Evolutionary conservation across 2,329 filamentous ascomycete genomes (phyloP).

Genomic region (Fusarium xyrophilum): DNA sequence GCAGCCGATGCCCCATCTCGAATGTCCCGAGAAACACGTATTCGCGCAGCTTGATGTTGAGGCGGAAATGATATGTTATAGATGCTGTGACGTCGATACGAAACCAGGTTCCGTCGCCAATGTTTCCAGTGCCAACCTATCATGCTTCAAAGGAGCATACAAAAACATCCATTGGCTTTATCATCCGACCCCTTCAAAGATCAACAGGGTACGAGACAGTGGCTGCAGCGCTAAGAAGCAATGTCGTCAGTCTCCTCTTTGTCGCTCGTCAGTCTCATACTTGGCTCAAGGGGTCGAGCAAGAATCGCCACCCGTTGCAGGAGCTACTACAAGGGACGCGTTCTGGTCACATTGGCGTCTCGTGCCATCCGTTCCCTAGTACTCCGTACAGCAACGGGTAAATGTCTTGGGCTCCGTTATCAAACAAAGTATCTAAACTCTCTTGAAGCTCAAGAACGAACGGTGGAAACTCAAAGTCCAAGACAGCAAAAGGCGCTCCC

Average conservation of each 20-base stretch:
- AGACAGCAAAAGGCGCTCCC: slow-evolving; percentile 16
- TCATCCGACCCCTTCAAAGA: not conserved
- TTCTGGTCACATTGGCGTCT: slow-evolving; percentile 28
- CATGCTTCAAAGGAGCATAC: slow-evolving; percentile 9
- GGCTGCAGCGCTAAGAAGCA: not conserved
- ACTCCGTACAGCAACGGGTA: slow-evolving; percentile 1
- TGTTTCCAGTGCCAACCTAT: slow-evolving; percentile 13
- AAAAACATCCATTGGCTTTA: slow-evolving; percentile 12
- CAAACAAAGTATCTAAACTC: slow-evolving; percentile 7
- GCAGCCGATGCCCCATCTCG: not conserved
- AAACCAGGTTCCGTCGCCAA: slow-evolving; percentile 19
- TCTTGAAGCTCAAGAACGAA: slow-evolving; percentile 7
- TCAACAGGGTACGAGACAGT: not conserved
- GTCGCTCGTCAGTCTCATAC: not conserved
- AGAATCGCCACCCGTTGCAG: slow-evolving; percentile 29
- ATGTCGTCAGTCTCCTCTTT: slow-evolving; percentile 2
- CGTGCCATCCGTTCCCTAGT: slow-evolving; percentile 29
- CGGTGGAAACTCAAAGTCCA: slow-evolving; percentile 31
- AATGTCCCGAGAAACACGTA: not conserved
- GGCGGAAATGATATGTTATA: slow-evolving; percentile 5
- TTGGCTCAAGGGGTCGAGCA: slow-evolving; percentile 23
- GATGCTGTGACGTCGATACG: slow-evolving; percentile 10
- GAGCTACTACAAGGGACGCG: slow-evolving; percentile 34
- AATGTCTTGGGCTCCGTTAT: slow-evolving; percentile 10
- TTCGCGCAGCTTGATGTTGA: not conserved